Conservation (phyloP, 2,329 filamentous ascomycete species). For the Cytospora mali region DNA sequence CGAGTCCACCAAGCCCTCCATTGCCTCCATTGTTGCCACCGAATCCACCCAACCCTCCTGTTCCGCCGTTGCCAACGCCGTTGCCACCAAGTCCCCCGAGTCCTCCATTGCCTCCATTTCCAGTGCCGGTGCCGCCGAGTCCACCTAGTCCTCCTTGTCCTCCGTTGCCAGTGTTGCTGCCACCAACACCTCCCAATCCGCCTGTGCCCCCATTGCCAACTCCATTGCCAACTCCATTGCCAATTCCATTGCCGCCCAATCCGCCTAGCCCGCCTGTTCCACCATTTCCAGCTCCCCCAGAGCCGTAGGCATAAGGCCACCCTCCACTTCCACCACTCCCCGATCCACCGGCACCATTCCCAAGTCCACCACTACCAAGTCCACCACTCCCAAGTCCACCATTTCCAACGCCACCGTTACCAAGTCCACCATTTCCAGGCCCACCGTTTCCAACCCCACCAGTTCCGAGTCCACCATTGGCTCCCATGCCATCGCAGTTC, state of each 20-base stretch:
- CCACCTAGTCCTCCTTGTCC: constrained; percentile 15
- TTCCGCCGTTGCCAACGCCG: neutral
- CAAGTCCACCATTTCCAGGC: constrained; percentile 16
- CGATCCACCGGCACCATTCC: constrained; percentile 2
- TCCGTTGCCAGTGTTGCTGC: too few relatives aligned
- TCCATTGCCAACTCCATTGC: constrained; percentile 16
- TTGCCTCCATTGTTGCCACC: constrained; percentile 11
- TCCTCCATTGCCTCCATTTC: constrained; percentile 20
- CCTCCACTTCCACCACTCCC: neutral
- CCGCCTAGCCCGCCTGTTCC: constrained; percentile 6
- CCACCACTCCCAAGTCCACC: constrained; percentile 2
- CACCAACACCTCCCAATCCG: constrained; percentile 7
- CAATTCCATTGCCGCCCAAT: constrained; percentile 6
- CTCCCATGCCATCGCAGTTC: neutral
- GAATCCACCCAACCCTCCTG: constrained; percentile 2
- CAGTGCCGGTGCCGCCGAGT: constrained; percentile 17
- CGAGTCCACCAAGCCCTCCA: constrained; percentile 15
- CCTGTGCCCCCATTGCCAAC: neutral
- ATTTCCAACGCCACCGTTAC: constrained; percentile 9
- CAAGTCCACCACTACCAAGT: constrained; percentile 2
- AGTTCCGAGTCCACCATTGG: constrained; percentile 6
- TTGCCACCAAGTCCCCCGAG: constrained; percentile 8
- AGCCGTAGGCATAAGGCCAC: too few relatives aligned
- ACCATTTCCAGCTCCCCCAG: constrained; percentile 17
- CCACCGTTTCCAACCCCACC: constrained; percentile 14